These are phyloP conservation scores for Camellia sinensis DNA, from an alignment of 148 eudicot genomes.

Conservation along the genomic window DNA sequence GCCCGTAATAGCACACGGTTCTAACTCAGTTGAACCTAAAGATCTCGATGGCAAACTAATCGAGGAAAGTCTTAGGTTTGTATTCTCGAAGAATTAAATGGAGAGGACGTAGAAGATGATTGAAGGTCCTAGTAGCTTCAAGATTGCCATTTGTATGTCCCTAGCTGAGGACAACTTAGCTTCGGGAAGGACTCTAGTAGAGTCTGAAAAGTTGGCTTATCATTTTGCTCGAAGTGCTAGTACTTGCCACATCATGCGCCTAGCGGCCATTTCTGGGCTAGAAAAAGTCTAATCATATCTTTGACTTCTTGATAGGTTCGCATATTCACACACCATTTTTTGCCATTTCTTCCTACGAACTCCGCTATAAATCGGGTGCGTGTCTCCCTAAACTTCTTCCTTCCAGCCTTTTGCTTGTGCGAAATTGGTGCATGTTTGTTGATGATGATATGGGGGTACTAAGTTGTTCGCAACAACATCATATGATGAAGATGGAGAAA, in stretches of 20 bases:
- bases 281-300: conserved; percentile 64
- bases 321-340: conserved; percentile 70
- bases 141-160: conserved; percentile 57
- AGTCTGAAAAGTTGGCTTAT: conserved; percentile 43
- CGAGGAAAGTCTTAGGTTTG: background rate
- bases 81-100: background rate
- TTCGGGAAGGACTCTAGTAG: conserved; percentile 35
- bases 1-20: background rate
- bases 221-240: conserved; percentile 38
- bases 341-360: conserved; percentile 43
- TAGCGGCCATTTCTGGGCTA: conserved; percentile 53
- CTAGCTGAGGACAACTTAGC: conserved; percentile 39
- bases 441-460: too few species aligned
- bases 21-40: background rate
- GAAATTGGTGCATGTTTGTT: background rate
- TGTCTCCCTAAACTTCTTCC: conserved; percentile 56
- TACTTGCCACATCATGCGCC: conserved; percentile 68
- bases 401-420: conserved; percentile 35
- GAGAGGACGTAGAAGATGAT: background rate
- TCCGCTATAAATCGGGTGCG: conserved; percentile 57
- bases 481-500: too few species aligned
- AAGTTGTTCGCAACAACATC: too few species aligned
- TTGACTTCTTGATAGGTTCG: conserved; percentile 52
- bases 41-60: background rate
- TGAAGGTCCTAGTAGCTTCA: conserved; percentile 31